Percentiles rank a stretch among this genome's conserved stretches.
Conservation (phyloP, 2,329 filamentous ascomycete species). For the Claviceps capensis region DNA sequence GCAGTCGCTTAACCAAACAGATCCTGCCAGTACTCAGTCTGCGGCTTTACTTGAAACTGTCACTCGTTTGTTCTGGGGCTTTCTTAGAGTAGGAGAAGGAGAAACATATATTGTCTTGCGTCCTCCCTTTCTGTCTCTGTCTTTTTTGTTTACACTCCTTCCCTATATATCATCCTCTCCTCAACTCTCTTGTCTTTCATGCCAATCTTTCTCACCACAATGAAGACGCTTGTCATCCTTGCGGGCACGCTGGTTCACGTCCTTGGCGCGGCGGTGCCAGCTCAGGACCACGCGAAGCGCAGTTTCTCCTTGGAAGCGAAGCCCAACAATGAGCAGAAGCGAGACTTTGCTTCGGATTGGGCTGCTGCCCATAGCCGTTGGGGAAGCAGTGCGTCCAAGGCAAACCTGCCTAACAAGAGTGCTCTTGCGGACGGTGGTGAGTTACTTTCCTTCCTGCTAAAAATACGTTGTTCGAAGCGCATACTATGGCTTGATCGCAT, state of each 20-base stretch:
- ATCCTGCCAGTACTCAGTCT: background rate
- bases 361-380: conserved; percentile 21
- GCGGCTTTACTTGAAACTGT: background rate
- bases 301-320: conserved; percentile 17
- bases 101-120: background rate
- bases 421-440: conserved; percentile 18
- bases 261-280: background rate
- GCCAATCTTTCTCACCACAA: background rate
- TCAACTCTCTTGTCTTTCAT: background rate
- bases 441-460: background rate
- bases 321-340: conserved; percentile 11
- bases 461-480: background rate
- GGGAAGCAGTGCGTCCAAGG: conserved; percentile 14
- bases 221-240: background rate
- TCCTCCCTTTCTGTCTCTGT: background rate
- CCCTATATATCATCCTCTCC: background rate
- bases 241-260: background rate
- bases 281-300: background rate
- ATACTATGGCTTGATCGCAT: too few relatives aligned
- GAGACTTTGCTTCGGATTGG: conserved; percentile 21
- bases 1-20: background rate
- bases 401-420: conserved; percentile 11
- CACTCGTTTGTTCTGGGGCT: background rate
- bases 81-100: background rate
- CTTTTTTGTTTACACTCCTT: background rate